Conservation (phyloP, 2,329 filamentous ascomycete species). For the Fusarium sp. region DNA sequence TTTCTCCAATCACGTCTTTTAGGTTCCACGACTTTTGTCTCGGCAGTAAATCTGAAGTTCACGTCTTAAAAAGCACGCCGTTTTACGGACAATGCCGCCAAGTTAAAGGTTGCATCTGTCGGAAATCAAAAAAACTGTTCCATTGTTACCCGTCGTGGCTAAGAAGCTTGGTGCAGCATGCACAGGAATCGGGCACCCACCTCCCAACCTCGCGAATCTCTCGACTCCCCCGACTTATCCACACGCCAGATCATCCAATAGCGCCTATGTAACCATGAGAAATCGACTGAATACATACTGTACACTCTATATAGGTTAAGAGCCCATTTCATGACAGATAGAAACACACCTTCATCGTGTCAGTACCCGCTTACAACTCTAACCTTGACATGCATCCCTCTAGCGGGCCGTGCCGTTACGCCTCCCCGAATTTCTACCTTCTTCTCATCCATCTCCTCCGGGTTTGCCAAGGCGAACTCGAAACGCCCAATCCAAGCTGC, state of each 20-base stretch:
- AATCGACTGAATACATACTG: neutral
- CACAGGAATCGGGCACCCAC: neutral
- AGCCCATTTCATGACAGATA: neutral
- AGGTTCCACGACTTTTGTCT: neutral
- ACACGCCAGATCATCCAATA: neutral
- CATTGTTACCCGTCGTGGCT: neutral
- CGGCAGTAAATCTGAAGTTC: neutral
- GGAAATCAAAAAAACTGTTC: neutral
- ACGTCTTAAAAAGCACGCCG: neutral
- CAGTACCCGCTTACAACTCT: slow-evolving; percentile 71
- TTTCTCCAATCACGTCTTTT: neutral
- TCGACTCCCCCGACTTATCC: neutral
- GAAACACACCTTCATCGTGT: slow-evolving; percentile 15
- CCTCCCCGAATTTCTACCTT: slow-evolving; percentile 73
- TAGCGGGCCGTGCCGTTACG: slow-evolving; percentile 76
- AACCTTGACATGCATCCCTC: slow-evolving; percentile 75
- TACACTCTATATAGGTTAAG: neutral
- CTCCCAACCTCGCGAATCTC: neutral
- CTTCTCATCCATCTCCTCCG: slow-evolving; percentile 71
- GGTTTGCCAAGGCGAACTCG: slow-evolving; percentile 65
- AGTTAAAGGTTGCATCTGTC: neutral
- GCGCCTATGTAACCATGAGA: neutral
- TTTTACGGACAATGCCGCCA: neutral
- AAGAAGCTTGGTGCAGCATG: neutral
- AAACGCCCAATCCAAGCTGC: slow-evolving; percentile 81